Evolutionary conservation across 2,329 filamentous ascomycete species (phyloP).

Genomic region (Fusarium foetens): DNA sequence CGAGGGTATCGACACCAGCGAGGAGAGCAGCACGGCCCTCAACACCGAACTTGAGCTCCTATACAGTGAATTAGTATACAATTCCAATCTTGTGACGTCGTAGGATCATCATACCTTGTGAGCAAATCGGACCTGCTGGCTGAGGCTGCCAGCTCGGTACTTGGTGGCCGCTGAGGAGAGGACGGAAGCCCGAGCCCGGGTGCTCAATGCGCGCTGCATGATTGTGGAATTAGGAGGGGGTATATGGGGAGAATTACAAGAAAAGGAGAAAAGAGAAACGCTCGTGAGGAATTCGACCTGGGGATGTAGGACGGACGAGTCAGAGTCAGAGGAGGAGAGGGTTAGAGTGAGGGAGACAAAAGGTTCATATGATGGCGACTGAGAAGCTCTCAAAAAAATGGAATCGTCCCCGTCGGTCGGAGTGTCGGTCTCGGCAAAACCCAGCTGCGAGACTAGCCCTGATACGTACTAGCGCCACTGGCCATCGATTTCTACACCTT

Average conservation of each 20-base stretch:
- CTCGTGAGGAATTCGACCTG: constrained; percentile 43
- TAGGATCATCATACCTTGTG: constrained; percentile 78
- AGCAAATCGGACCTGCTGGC: constrained; percentile 94
- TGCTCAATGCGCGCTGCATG: constrained; percentile 97
- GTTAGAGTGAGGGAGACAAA: constrained; percentile 35
- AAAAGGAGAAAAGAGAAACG: constrained; percentile 44
- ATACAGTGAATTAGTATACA: constrained; percentile 45
- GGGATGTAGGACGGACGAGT: constrained; percentile 39
- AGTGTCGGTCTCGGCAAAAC: constrained; percentile 53
- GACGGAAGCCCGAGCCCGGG: constrained; percentile 81
- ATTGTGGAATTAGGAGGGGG: constrained; percentile 55
- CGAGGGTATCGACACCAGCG: constrained; percentile 94
- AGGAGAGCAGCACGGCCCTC: constrained; percentile 90
- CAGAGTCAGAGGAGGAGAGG: constrained; percentile 14
- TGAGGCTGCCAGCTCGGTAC: constrained; percentile 72
- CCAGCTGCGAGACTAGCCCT: constrained; percentile 46
- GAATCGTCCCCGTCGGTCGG: constrained; percentile 47
- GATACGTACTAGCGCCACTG: constrained; percentile 44
- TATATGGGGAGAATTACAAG: constrained; percentile 46
- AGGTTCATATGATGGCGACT: constrained; percentile 44
- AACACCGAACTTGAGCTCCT: constrained; percentile 99
- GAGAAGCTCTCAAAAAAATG: constrained; percentile 53
- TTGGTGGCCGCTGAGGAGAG: constrained; percentile 75
- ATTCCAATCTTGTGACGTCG: not conserved
- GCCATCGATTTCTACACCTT: constrained; percentile 50